Percentiles rank a stretch among this genome's conserved stretches.
Evolutionary conservation across 352 stramenopile species (phyloP).

Genomic region (Phytophthora podocarpi): DNA sequence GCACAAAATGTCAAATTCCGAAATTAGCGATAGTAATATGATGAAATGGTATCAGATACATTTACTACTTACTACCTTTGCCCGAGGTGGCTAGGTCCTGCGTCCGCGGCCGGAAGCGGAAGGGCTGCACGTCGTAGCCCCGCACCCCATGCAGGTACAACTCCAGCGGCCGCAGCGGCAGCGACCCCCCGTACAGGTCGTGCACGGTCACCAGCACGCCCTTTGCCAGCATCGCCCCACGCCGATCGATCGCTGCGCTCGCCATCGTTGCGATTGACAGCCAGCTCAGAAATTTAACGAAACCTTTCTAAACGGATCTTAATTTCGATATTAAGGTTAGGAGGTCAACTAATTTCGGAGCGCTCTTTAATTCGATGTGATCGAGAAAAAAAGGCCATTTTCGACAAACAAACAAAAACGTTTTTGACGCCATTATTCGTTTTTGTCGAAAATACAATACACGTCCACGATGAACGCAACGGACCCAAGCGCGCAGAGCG

Average conservation of each 20-base stretch:
- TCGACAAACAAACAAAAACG: too few species aligned
- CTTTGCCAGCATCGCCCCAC: constrained; percentile 46
- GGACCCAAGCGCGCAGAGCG: constrained; percentile 86
- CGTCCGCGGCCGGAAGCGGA: constrained; percentile 46
- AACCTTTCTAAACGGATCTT: not conserved
- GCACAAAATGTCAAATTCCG: not conserved
- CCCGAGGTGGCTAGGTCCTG: constrained; percentile 47
- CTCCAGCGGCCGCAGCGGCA: constrained; percentile 57
- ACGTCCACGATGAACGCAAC: constrained; percentile 84
- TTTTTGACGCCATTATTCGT: too few species aligned
- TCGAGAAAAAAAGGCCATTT: too few species aligned
- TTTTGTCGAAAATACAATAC: not conserved
- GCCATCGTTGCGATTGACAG: constrained; percentile 36
- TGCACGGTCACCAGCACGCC: constrained; percentile 70
- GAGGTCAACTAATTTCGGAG: too few species aligned
- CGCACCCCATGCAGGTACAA: constrained; percentile 42
- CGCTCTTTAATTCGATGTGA: too few species aligned
- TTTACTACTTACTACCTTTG: constrained; percentile 34
- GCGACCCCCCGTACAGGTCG: constrained; percentile 56
- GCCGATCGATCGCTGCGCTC: constrained; percentile 48
- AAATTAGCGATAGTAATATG: not conserved
- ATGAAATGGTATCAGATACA: not conserved
- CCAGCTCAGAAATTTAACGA: not conserved
- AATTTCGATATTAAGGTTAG: too few species aligned
- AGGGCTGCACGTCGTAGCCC: constrained; percentile 52